These are phyloP conservation scores for Pyrenochaeta sp. DNA, from an alignment of 2,329 filamentous ascomycete species.

Conservation along the genomic window DNA sequence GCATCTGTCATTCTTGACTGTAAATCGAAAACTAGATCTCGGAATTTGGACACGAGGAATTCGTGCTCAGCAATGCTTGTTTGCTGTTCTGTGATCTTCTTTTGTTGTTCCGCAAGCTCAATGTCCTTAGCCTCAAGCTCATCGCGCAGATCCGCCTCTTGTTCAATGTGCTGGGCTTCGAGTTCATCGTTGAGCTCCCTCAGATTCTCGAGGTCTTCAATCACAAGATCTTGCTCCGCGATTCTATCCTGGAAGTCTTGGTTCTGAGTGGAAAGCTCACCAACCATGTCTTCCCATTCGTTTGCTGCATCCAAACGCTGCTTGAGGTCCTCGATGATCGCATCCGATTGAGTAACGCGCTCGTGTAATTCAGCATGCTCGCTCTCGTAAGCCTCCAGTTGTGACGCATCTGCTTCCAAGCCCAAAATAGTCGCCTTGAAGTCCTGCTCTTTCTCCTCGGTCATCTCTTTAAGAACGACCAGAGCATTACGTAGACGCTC, in stretches of 20 bases:
- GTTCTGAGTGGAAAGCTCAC: constrained; percentile 88
- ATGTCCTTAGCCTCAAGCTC: constrained; percentile 89
- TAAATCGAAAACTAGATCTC: constrained; percentile 84
- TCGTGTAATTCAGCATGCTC: constrained; percentile 76
- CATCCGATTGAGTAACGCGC: constrained; percentile 75
- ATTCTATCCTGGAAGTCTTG: constrained; percentile 83
- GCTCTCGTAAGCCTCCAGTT: constrained; percentile 55
- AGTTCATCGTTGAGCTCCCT: constrained; percentile 96
- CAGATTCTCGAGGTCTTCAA: constrained; percentile 87
- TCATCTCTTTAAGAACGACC: constrained; percentile 83
- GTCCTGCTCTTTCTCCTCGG: constrained; percentile 83
- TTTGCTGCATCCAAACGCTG: constrained; percentile 90
- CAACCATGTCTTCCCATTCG: constrained; percentile 91
- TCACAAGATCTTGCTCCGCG: constrained; percentile 79
- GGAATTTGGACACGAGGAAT: constrained; percentile 87
- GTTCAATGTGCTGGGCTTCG: constrained; percentile 90
- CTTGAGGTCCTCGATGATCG: constrained; percentile 82
- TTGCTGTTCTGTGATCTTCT: constrained; percentile 78
- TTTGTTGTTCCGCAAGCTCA: constrained; percentile 81
- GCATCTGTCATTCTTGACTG: constrained; percentile 91
- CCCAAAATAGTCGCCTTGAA: constrained; percentile 63
- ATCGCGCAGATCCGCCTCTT: constrained; percentile 92
- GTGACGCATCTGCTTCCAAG: constrained; percentile 44
- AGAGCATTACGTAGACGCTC: constrained; percentile 87
- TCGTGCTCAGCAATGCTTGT: constrained; percentile 85